A percentile compares a stretch with the other conserved stretches of the same genome.
phyloP scores from a whole-genome alignment of 345 rosid genomes.

The Corymbia maculata region DNA sequence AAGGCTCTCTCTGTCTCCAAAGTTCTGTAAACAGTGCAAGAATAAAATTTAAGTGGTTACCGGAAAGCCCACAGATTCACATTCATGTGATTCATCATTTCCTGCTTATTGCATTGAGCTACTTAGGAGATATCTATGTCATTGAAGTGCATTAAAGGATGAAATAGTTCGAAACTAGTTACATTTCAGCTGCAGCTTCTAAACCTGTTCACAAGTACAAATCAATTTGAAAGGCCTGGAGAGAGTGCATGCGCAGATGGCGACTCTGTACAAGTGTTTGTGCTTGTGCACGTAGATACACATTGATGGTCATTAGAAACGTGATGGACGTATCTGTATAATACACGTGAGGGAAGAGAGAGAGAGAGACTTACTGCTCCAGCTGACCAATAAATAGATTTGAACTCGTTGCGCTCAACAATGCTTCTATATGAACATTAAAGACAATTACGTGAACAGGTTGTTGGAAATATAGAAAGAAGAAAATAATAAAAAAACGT shows the following conservation, averaged over 20 bases:
- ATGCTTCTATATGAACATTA: slow-evolving; percentile 40
- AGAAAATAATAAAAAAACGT: no score
- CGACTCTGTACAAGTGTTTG: neutral
- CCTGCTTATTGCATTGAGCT: neutral
- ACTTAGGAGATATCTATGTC: neutral
- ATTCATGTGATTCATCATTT: neutral
- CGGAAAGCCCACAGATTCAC: neutral
- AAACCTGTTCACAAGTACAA: neutral
- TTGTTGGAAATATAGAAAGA: no score
- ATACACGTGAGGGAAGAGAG: neutral
- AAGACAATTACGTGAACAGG: slow-evolving; percentile 12
- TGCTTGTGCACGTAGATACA: neutral
- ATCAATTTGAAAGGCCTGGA: neutral
- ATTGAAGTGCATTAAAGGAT: neutral
- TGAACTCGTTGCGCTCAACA: slow-evolving; percentile 63
- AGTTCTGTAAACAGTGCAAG: neutral
- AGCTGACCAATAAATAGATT: slow-evolving; percentile 74
- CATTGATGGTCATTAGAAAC: neutral
- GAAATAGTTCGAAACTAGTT: neutral
- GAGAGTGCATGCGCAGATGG: neutral
- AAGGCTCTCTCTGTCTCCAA: neutral
- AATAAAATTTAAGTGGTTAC: neutral
- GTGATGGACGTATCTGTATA: no score
- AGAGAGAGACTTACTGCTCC: slow-evolving; percentile 39
- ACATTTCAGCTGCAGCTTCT: neutral